Base-by-base conservation (phyloP, 225 moss, liverwort and hornwort genomes). In the Pseudoscleropodium purum region DNA sequence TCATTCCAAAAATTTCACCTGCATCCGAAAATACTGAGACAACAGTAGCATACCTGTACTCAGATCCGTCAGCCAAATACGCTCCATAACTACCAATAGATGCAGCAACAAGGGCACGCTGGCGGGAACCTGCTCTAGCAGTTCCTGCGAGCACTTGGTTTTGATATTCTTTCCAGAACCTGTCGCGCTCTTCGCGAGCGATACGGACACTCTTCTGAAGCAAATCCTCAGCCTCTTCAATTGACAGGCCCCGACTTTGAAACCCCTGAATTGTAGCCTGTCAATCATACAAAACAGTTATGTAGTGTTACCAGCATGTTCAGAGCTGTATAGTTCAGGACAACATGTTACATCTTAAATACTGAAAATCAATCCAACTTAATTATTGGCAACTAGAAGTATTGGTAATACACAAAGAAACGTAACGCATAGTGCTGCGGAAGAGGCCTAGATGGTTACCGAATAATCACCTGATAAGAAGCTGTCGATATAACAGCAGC, bases 11-110 rank as follows among this genome's bases (percentile, higher is more conserved):
- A 79, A 34, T 37, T 85, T 65, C 36, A 49, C 57, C 61, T 79
- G 66, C 41, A 64, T 79, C 61, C 79, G 41, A 41, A 41, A 39
- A 31, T 36, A 86, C 70, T 47, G 56, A 64, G 87, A 85, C 63
- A 79, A 85, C 17, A 84, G 59, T 23, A 63, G 51, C 89, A 33
- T 79, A 98, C 98, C 98, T 97, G 91, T 96, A 96, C 91, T 99
- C 99, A 49, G 99, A 99, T 70, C 99, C 99, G 88, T 99, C 99
- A 85, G 99, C 99, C 84, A 99, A 92, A 92, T 95, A 99, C 34
- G 99, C 99, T 89, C 97, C 99, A 82, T 99, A 99, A 93, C 97
- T 97, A 90, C 99, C 99, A 76, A 99, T 84, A 30, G 99, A 99
- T 76, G 99, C 97, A 88, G 91, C 99, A 30, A 99, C 97, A 92